Conservation (phyloP, 2,329 filamentous ascomycete species). For the Pyrenochaeta sp. region DNA sequence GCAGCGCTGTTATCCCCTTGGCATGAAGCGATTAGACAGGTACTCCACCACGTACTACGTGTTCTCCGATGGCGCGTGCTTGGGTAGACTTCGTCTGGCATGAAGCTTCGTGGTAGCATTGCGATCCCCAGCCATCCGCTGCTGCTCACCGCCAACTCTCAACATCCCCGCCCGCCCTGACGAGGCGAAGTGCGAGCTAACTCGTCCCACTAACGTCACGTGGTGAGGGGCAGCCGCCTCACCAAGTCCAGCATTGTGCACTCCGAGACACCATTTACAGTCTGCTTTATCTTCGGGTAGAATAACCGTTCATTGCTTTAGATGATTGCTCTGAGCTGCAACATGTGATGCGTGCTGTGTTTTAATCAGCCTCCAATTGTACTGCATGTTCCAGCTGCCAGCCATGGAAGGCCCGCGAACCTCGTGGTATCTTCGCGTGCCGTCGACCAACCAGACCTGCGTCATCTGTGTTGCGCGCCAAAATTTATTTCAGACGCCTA, state of each 20-base stretch:
- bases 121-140: conserved; percentile 42
- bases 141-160: conserved; percentile 49
- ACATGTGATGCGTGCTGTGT: too few relatives aligned
- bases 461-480: conserved; percentile 28
- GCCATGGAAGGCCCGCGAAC: conserved; percentile 35
- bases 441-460: conserved; percentile 25
- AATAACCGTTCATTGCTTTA: too few relatives aligned
- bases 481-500: conserved; percentile 28
- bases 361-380: not conserved
- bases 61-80: conserved; percentile 27
- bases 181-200: conserved; percentile 3
- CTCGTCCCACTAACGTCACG: conserved; percentile 7
- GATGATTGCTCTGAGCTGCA: too few relatives aligned
- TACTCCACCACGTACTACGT: conserved; percentile 32
- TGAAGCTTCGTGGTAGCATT: conserved; percentile 20
- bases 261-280: too few relatives aligned
- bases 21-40: conserved; percentile 17
- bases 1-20: conserved; percentile 42
- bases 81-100: conserved; percentile 25
- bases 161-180: conserved; percentile 21
- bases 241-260: too few relatives aligned
- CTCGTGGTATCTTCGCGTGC: conserved; percentile 27
- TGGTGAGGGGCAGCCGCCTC: not conserved
- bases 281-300: too few relatives aligned
- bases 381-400: conserved; percentile 15